Base-by-base conservation (phyloP, 2,329 filamentous ascomycete species). In the Ciborinia camelliae region DNA sequence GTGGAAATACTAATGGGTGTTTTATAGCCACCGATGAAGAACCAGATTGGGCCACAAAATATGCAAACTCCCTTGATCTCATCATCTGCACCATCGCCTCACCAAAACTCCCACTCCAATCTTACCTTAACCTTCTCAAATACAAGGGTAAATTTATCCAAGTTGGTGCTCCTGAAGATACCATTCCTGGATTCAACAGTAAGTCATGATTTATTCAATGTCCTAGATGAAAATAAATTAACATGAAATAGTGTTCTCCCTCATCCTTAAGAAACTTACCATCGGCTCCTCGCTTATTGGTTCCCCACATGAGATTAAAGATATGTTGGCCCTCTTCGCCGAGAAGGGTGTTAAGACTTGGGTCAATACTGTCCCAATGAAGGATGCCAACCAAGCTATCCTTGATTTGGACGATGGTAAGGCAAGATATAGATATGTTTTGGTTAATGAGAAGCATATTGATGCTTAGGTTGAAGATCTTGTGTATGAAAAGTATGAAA, bases 151-250 rank as follows among this genome's bases (percentile, higher is more conserved):
- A 79, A 18, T 86, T 90, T 70, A 81, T 90, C 64, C 86, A 90
- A 75, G 71, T 91, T 57, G 88, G 88, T 35, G 83, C 83, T 1
- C 88, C 89, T 0, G 89, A 91, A 71, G 81, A 82, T 64, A 75
- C 76, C 76, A 79, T 75, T 76, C 85, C 84, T 5, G 76, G 77
- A 2, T 79, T 88, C 69, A 79, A 77, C 66, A 83, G 61, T 63
- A 63, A 58, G 61, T 55, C 15, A 20, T 48, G 12, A 14, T 37
- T 47, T 39, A 0, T 53, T 18, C 5, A 7, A 12, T 20, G 2
- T 45, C 4, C 1, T 10, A 28, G 9, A 3, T 20, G 20, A 4
- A 1, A n/a, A 12, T 20, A 20, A 20, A 10, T 23, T 63, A 47
- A 63, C 32, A 50, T n/a, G 3, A 28, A n/a, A 30, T 5, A 63